These are phyloP conservation scores for Trichosporon inkin DNA, from an alignment of 1,284 basidiomycete genomes.

Conservation along the genomic window DNA sequence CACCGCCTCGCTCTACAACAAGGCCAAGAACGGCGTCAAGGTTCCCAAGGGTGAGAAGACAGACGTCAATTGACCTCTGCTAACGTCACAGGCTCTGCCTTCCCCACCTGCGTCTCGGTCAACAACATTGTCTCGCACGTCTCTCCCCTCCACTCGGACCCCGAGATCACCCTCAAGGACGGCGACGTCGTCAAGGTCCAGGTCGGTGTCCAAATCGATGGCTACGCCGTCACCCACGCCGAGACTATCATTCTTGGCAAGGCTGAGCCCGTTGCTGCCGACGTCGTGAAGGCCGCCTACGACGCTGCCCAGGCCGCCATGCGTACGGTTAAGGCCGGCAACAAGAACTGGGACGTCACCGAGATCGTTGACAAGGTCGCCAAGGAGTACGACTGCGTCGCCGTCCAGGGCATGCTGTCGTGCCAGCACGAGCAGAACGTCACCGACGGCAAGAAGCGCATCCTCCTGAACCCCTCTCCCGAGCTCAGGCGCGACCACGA, in stretches of 20 bases:
- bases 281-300: slow-evolving; percentile 90
- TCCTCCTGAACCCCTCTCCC: slow-evolving; percentile 84
- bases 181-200: slow-evolving; percentile 94
- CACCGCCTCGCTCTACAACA: slow-evolving; percentile 83
- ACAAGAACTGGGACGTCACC: slow-evolving; percentile 92
- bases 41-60: slow-evolving; percentile 66
- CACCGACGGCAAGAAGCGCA: slow-evolving; percentile 93
- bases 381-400: slow-evolving; percentile 72
- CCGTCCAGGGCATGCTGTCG: slow-evolving; percentile 71
- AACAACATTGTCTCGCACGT: slow-evolving; percentile 65
- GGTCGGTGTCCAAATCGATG: slow-evolving; percentile 95
- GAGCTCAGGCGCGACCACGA: slow-evolving; percentile 80
- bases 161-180: slow-evolving; percentile 72
- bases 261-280: slow-evolving; percentile 76
- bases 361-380: slow-evolving; percentile 75
- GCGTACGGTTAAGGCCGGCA: slow-evolving; percentile 79
- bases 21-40: slow-evolving; percentile 78
- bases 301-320: slow-evolving; percentile 85
- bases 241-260: slow-evolving; percentile 86
- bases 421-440: slow-evolving; percentile 76
- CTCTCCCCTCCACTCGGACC: slow-evolving; percentile 57
- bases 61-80: background rate
- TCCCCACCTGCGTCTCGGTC: slow-evolving; percentile 88
- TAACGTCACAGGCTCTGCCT: slow-evolving; percentile 67
- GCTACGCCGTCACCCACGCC: slow-evolving; percentile 60